phyloP scores from a whole-genome alignment of 257 asterid genomes.

The Agastache rugosa region DNA sequence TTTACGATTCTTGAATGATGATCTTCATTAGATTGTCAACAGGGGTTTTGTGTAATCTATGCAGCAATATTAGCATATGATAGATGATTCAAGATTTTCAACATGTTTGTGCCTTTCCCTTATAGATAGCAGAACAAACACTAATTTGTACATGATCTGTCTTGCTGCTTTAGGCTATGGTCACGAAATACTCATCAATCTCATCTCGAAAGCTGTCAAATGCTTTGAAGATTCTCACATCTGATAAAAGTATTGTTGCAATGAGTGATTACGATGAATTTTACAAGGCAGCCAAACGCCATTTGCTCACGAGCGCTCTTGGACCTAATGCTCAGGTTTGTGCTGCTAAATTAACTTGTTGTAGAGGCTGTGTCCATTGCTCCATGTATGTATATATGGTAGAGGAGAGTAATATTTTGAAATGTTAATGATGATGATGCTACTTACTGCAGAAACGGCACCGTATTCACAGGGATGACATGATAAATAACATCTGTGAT shows the following conservation, averaged over 20 bases:
- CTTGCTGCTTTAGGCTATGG: conserved; percentile 75
- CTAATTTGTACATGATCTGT: background rate
- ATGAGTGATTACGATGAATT: conserved; percentile 82
- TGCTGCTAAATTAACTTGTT: background rate
- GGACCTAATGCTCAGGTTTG: conserved; percentile 85
- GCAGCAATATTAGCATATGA: background rate
- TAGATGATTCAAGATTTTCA: background rate
- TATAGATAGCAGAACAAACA: background rate
- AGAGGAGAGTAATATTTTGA: background rate
- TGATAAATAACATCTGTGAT: conserved; percentile 52
- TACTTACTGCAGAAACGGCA: conserved; percentile 64
- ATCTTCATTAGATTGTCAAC: too few species aligned
- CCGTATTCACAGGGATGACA: conserved; percentile 61
- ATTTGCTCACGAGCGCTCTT: conserved; percentile 63
- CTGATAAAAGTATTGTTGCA: conserved; percentile 70
- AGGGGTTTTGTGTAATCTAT: background rate
- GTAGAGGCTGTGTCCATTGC: background rate
- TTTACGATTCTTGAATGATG: background rate
- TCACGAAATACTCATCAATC: conserved; percentile 69
- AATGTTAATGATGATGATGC: too few species aligned
- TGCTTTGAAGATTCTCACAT: conserved; percentile 72
- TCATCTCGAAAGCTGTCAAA: conserved; percentile 87
- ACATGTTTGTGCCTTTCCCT: too few species aligned
- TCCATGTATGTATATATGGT: background rate
- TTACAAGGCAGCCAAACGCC: conserved; percentile 58